These are phyloP conservation scores for Hanseniaspora valbyensis DNA, from an alignment of 805 yeast genomes.

Conservation along the genomic window DNA sequence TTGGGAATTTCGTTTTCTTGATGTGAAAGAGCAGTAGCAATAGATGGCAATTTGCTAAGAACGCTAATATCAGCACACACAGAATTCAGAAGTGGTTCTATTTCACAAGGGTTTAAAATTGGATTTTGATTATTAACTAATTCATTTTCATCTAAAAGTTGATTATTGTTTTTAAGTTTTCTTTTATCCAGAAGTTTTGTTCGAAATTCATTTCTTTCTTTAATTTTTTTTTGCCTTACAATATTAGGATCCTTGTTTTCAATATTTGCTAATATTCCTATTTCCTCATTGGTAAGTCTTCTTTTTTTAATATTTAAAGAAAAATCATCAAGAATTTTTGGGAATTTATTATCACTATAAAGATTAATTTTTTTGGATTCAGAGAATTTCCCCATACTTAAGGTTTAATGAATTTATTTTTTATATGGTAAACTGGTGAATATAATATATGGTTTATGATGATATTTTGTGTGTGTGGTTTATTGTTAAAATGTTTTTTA, in stretches of 20 bases:
- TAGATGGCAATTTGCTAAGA: background rate
- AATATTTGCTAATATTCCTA: background rate
- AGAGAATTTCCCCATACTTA: background rate
- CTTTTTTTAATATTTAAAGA: background rate
- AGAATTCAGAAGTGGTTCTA: background rate
- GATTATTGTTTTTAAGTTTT: background rate
- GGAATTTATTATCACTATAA: background rate
- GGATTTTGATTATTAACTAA: too few relatives aligned
- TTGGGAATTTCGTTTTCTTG: background rate
- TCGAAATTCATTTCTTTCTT: background rate
- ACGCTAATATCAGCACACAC: background rate
- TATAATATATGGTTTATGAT: too few relatives aligned
- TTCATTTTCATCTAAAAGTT: too few relatives aligned
- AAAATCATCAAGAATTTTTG: background rate
- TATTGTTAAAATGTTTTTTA: too few relatives aligned
- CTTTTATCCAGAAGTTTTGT: background rate
- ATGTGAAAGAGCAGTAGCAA: background rate
- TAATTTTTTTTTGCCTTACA: background rate
- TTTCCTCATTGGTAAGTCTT: background rate
- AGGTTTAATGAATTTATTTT: too few relatives aligned
- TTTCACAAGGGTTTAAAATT: too few relatives aligned
- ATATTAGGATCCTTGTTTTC: background rate
- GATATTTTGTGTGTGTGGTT: background rate
- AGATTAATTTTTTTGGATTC: background rate
- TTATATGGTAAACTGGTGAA: too few relatives aligned